Evolutionary conservation across 2,329 filamentous ascomycete species (phyloP).

Genomic region (Colletotrichum salicis): DNA sequence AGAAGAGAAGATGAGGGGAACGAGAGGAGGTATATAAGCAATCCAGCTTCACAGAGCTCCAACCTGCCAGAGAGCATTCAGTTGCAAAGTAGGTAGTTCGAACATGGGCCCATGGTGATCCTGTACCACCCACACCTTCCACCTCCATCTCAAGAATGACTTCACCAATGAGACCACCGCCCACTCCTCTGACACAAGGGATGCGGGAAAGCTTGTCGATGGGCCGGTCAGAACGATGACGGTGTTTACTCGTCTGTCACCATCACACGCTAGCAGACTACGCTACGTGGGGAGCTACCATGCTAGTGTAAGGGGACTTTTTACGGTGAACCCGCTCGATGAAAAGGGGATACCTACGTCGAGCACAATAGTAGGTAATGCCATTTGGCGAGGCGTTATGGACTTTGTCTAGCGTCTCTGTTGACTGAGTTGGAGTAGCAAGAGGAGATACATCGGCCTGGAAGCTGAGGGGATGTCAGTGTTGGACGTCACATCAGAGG

Average conservation of each 20-base stretch:
- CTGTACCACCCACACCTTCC: slow-evolving; percentile 14
- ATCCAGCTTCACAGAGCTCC: slow-evolving; percentile 10
- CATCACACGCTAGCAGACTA: neutral
- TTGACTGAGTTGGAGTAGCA: too few species aligned
- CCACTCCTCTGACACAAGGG: slow-evolving; percentile 35
- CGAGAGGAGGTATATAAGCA: slow-evolving; percentile 26
- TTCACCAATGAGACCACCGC: slow-evolving; percentile 35
- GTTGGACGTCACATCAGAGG: neutral
- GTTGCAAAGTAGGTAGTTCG: neutral
- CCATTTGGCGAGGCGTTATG: too few species aligned
- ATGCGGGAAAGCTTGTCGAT: slow-evolving; percentile 37
- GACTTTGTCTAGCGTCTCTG: too few species aligned
- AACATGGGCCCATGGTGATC: slow-evolving; percentile 5
- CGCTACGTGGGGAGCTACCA: neutral
- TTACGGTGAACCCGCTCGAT: neutral
- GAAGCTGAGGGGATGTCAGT: neutral
- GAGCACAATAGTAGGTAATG: too few species aligned
- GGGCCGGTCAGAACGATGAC: slow-evolving; percentile 30
- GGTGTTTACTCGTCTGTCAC: slow-evolving; percentile 9
- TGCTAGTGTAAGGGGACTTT: neutral
- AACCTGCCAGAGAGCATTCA: neutral
- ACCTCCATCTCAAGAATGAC: slow-evolving; percentile 24
- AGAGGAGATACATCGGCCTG: neutral
- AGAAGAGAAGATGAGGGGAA: neutral
- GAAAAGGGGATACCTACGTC: neutral